Conservation (phyloP, 164 flowering plant species). For the Berberis vulgaris region DNA sequence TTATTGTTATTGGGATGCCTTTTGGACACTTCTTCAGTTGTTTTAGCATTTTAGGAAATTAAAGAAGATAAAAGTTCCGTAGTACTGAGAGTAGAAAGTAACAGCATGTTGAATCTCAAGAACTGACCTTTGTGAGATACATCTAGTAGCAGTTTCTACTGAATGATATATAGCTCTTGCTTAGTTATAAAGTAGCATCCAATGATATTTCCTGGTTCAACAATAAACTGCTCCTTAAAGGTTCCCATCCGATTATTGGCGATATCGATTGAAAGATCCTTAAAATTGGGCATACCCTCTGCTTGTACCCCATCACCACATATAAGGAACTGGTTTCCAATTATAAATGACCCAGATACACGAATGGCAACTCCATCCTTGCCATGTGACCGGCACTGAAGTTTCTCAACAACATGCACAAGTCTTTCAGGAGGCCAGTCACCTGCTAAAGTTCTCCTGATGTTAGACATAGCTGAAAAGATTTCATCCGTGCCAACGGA, state of each 20-base stretch:
- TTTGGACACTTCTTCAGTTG: too few species aligned
- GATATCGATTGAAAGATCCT: slow-evolving; percentile 67
- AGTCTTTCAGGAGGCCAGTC: slow-evolving; percentile 85
- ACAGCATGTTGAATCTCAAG: not conserved
- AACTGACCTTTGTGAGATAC: not conserved
- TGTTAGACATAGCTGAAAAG: slow-evolving; percentile 40
- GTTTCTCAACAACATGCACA: slow-evolving; percentile 92
- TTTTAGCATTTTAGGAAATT: too few species aligned
- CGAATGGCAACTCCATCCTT: slow-evolving; percentile 79
- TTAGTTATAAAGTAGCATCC: slow-evolving; percentile 59
- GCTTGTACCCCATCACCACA: slow-evolving; percentile 92
- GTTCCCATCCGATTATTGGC: slow-evolving; percentile 65
- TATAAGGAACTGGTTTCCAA: slow-evolving; percentile 79
- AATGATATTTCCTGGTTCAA: slow-evolving; percentile 58
- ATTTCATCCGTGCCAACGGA: slow-evolving; percentile 58
- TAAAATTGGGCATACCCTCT: slow-evolving; percentile 80
- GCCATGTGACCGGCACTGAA: slow-evolving; percentile 87
- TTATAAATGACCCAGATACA: slow-evolving; percentile 77
- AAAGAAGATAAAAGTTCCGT: too few species aligned
- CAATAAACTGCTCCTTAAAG: slow-evolving; percentile 81
- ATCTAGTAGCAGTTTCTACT: slow-evolving; percentile 17
- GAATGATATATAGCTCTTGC: slow-evolving; percentile 76
- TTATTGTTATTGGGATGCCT: too few species aligned
- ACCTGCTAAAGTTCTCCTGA: slow-evolving; percentile 72
- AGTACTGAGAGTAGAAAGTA: not conserved